Evolutionary conservation across 2,329 filamentous ascomycete genomes (phyloP).

Genomic region (Purpureocillium lavendulum): DNA sequence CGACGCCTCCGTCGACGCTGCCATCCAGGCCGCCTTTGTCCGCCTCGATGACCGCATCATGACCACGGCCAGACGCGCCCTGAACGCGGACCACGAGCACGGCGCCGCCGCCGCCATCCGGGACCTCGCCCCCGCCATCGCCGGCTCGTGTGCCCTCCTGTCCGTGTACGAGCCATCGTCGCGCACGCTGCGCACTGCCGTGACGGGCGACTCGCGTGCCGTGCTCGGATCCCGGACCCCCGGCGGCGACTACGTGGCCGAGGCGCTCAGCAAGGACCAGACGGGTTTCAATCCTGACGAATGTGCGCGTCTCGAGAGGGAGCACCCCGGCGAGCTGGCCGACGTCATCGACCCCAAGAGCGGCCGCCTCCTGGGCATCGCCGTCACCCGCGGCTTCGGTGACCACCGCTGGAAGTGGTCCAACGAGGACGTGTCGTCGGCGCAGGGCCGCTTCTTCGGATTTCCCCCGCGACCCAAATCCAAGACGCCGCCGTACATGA

Average conservation of each 20-base stretch:
- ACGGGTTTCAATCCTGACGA: constrained; percentile 56
- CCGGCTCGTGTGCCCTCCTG: constrained; percentile 56
- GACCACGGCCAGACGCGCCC: constrained; percentile 21
- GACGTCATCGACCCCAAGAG: constrained; percentile 37
- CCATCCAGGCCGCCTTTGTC: constrained; percentile 50
- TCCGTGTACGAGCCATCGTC: constrained; percentile 49
- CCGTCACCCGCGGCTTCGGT: constrained; percentile 58
- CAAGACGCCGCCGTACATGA: constrained; percentile 57
- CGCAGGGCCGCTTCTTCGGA: constrained; percentile 38
- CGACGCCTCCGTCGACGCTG: constrained; percentile 38
- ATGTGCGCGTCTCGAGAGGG: constrained; percentile 40
- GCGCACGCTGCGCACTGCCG: constrained; percentile 51
- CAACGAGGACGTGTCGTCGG: constrained; percentile 26
- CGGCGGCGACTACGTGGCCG: constrained; percentile 36
- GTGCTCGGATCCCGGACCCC: constrained; percentile 46
- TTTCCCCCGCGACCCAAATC: constrained; percentile 32
- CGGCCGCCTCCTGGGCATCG: constrained; percentile 54
- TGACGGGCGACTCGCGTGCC: constrained; percentile 59
- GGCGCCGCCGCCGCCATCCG: constrained; percentile 17
- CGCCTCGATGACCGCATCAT: constrained; percentile 50
- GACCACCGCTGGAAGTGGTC: constrained; percentile 63
- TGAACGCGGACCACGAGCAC: constrained; percentile 16
- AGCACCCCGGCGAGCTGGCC: constrained; percentile 54
- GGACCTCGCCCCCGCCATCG: constrained; percentile 26
- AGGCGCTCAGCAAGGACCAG: constrained; percentile 55